phyloP scores from a whole-genome alignment of 1,139 yeast genomes.

The Protomyces lactucae-debilis region DNA sequence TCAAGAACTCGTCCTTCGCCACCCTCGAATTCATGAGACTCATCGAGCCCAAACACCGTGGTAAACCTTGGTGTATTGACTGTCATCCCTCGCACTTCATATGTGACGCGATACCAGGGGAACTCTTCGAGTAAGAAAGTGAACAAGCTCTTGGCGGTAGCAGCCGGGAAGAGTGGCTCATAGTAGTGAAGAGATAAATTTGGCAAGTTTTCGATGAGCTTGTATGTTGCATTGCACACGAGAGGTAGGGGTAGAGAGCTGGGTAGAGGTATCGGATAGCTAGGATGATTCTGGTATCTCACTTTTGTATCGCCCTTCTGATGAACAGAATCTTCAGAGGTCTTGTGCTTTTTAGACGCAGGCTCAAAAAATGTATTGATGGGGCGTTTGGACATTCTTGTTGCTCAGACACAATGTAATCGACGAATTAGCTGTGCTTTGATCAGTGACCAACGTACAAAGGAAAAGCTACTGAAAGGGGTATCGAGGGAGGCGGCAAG shows the following conservation, averaged over 20 bases:
- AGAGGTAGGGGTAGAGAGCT: constrained; percentile 1
- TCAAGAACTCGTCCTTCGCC: not conserved
- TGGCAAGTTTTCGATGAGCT: not conserved
- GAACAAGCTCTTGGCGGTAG: constrained; percentile 4
- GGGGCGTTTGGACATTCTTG: not conserved
- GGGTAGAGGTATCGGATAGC: constrained; percentile 20
- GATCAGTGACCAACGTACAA: too few species aligned
- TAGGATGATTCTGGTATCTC: not conserved
- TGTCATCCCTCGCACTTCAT: constrained; percentile 19
- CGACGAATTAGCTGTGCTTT: too few species aligned
- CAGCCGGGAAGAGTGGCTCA: constrained; percentile 13
- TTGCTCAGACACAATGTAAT: too few species aligned
- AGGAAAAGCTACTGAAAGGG: too few species aligned
- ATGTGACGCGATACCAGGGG: constrained; percentile 26
- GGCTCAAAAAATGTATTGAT: not conserved
- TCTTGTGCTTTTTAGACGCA: not conserved
- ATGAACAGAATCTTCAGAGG: not conserved
- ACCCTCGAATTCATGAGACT: constrained; percentile 4
- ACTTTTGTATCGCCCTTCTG: not conserved
- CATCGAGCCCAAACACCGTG: constrained; percentile 26
- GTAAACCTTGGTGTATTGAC: constrained; percentile 27
- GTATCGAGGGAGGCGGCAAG: too few species aligned
- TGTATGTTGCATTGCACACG: not conserved
- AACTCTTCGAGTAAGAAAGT: constrained; percentile 16
- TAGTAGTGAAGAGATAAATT: constrained; percentile 4